These are phyloP conservation scores for Microstegium vimineum DNA, from an alignment of 176 grass and related monocot species.

Conservation along the genomic window DNA sequence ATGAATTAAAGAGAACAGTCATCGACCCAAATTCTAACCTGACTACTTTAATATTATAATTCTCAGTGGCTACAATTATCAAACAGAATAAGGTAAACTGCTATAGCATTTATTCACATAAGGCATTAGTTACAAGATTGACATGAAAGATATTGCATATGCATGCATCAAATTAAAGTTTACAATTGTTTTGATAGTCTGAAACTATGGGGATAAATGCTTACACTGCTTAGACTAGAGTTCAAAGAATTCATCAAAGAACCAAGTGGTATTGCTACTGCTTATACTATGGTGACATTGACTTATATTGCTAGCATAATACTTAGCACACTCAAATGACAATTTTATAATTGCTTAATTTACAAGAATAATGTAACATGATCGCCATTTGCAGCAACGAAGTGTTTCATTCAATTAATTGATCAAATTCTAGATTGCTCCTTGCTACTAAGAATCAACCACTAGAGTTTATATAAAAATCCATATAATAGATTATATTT, in stretches of 20 bases:
- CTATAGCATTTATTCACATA: not conserved
- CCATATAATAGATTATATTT: not conserved
- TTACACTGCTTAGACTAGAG: not conserved
- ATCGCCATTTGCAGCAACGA: not conserved
- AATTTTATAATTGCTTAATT: not conserved
- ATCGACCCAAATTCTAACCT: not conserved
- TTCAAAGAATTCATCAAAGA: not conserved
- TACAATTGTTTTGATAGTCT: not conserved
- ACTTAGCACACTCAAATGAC: not conserved
- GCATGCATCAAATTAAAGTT: constrained; percentile 1
- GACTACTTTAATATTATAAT: not conserved
- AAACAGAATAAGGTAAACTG: constrained; percentile 17
- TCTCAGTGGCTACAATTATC: not conserved
- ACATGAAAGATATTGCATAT: not conserved
- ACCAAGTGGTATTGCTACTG: not conserved
- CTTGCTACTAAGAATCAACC: not conserved
- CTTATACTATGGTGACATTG: not conserved
- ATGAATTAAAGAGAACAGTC: not conserved
- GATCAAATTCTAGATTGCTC: not conserved
- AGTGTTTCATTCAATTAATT: not conserved
- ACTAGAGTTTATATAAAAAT: constrained; percentile 15
- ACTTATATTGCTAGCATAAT: not conserved
- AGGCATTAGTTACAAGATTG: not conserved
- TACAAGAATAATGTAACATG: not conserved
- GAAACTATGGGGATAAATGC: not conserved